These are phyloP conservation scores for Colletotrichum karsti DNA, from an alignment of 2,329 filamentous ascomycete species.

Conservation along the genomic window DNA sequence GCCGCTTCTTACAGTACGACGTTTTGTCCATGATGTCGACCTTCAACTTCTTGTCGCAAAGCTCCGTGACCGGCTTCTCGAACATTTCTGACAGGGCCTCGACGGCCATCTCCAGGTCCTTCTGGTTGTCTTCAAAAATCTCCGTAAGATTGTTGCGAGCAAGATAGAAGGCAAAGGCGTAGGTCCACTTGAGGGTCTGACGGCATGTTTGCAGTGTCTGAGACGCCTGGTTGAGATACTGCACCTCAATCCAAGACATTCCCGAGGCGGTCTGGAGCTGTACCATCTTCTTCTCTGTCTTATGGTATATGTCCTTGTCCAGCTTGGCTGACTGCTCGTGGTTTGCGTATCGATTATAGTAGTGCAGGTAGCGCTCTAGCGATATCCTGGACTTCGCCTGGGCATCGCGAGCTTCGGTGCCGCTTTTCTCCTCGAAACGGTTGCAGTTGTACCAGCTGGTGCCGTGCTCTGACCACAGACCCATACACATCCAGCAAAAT, in stretches of 20 bases:
- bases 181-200: slow-evolving; percentile 99
- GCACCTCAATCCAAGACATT: slow-evolving; percentile 99
- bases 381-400: slow-evolving; percentile 92
- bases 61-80: slow-evolving; percentile 90
- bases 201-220: slow-evolving; percentile 94
- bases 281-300: slow-evolving; percentile 99
- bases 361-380: slow-evolving; percentile 95
- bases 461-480: slow-evolving; percentile 96
- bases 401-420: slow-evolving; percentile 86
- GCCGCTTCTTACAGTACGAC: slow-evolving; percentile 91
- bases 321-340: slow-evolving; percentile 97
- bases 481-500: slow-evolving; percentile 99
- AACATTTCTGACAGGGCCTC: slow-evolving; percentile 99
- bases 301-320: slow-evolving; percentile 93
- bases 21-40: slow-evolving; percentile 99
- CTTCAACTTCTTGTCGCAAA: slow-evolving; percentile 88
- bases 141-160: slow-evolving; percentile 93
- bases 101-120: slow-evolving; percentile 96
- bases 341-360: slow-evolving; percentile 99
- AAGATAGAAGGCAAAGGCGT: slow-evolving; percentile 98
- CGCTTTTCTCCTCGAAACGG: slow-evolving; percentile 94
- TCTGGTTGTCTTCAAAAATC: slow-evolving; percentile 99
- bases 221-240: slow-evolving; percentile 93
- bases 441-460: slow-evolving; percentile 99
- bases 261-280: slow-evolving; percentile 92